Base-by-base conservation (phyloP, 23 red algal species). In the Gracilaria domingensis region DNA sequence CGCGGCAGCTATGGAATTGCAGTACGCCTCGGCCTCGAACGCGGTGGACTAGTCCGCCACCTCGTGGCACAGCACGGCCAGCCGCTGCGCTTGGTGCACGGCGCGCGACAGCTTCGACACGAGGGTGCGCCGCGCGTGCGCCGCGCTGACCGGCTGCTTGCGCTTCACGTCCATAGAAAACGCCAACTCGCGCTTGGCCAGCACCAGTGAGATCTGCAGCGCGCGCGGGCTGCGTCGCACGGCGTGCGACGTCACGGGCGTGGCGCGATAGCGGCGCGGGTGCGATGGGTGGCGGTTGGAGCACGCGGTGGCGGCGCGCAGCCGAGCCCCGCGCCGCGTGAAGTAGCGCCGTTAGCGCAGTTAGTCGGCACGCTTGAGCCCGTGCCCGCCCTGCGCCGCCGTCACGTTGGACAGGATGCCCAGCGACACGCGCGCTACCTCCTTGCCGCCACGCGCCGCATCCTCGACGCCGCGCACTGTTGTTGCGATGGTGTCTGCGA, bases 121-220 rank as follows among this genome's bases (percentile, higher is more conserved):
- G 29, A 84, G 81, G 17, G 66, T 81, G 12, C 89, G 91, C 11
- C 92, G 90, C 8, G 66, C 50, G 28, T 78, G 93, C 17, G 28
- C 35, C 18, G 86, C 78, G 14, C 75, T 58, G 23, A 64, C 75
- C 5, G 44, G 36, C 75, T 71, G 57, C 40, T 75, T 83, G 35
- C 75, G 69, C 87, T 98, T 98, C 79, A 88, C 66, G 28, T 91
- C 91, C 96, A 98, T 98, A 54, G 86, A 88, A 38, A 80, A 60
- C 17, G 88, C 85, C 96, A 92, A 98, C 21, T 88, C 86, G n/a
- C n/a, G n/a, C n/a, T n/a, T n/a, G n/a, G n/a, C n/a, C n/a, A n/a
- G n/a, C n/a, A n/a, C n/a, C n/a, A n/a, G n/a, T n/a, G n/a, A n/a
- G n/a, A n/a, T n/a, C n/a, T n/a, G n/a, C n/a, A n/a, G n/a, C n/a